phyloP scores from a whole-genome alignment of 1,139 yeast species.

The Hanseniaspora gamundiae region DNA sequence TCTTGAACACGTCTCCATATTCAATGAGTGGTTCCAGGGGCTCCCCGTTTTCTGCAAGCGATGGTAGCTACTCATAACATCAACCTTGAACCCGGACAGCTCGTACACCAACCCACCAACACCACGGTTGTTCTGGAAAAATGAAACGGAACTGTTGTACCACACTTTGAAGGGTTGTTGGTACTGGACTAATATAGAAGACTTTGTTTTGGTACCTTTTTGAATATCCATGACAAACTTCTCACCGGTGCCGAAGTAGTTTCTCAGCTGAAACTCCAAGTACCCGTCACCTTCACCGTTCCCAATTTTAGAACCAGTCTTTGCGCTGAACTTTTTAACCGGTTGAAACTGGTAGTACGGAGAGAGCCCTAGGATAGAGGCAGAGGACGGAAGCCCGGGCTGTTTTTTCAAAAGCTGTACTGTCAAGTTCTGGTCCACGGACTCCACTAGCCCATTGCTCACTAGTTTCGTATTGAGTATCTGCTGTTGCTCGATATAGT shows the following conservation, averaged over 20 bases:
- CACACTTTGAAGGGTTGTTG: slow-evolving; percentile 39
- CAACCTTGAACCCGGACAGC: slow-evolving; percentile 42
- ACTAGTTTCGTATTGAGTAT: slow-evolving; percentile 17
- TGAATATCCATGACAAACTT: slow-evolving; percentile 63
- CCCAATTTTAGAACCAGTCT: slow-evolving; percentile 89
- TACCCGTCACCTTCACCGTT: slow-evolving; percentile 95
- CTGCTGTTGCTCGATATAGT: slow-evolving; percentile 18
- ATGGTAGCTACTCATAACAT: slow-evolving; percentile 13
- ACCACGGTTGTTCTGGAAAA: slow-evolving; percentile 6
- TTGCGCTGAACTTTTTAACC: slow-evolving; percentile 55
- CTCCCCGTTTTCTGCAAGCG: background rate
- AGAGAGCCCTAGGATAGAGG: background rate
- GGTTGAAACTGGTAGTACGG: slow-evolving; percentile 33
- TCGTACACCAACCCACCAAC: slow-evolving; percentile 16
- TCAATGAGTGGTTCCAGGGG: slow-evolving; percentile 41
- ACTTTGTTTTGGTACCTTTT: slow-evolving; percentile 65
- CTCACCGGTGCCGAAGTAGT: slow-evolving; percentile 87
- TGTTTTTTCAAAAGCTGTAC: background rate
- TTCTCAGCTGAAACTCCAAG: slow-evolving; percentile 60
- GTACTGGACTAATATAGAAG: slow-evolving; percentile 56
- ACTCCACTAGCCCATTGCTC: slow-evolving; percentile 18
- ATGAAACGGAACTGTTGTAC: slow-evolving; percentile 5
- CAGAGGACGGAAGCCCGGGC: background rate
- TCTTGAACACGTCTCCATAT: slow-evolving; percentile 55
- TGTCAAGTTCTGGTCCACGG: slow-evolving; percentile 9